phyloP scores from a whole-genome alignment of 1,284 basidiomycete species.

The Leccinum fallax region DNA sequence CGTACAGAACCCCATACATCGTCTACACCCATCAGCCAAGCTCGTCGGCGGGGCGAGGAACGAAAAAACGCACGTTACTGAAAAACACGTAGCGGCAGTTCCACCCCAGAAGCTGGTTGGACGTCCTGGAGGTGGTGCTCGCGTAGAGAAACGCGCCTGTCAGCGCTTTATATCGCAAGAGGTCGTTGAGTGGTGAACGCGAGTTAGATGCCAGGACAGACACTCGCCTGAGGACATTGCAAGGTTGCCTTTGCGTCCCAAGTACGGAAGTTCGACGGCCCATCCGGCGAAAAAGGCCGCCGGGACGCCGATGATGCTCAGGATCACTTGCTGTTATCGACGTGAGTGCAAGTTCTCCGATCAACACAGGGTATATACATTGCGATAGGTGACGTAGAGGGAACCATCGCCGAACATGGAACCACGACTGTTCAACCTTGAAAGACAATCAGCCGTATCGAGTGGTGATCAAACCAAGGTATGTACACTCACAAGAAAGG shows the following conservation, averaged over 20 bases:
- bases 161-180: conserved; percentile 44
- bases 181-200: conserved; percentile 30
- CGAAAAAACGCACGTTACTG: conserved; percentile 58
- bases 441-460: conserved; percentile 5
- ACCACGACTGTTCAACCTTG: conserved; percentile 49
- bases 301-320: conserved; percentile 40
- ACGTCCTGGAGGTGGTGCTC: conserved; percentile 65
- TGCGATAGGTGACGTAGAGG: conserved; percentile 54
- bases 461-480: not conserved
- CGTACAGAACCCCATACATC: conserved; percentile 77
- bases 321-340: conserved; percentile 49
- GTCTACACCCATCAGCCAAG: conserved; percentile 48
- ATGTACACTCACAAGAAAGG: conserved; percentile 49
- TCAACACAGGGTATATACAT: conserved; percentile 35
- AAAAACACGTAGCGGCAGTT: conserved; percentile 69
- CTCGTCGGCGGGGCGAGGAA: too few relatives aligned
- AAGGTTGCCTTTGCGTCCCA: conserved; percentile 68
- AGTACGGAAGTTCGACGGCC: conserved; percentile 58
- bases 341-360: not conserved
- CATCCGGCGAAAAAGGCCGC: conserved; percentile 67
- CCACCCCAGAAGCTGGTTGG: conserved; percentile 67
- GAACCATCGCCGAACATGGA: conserved; percentile 50
- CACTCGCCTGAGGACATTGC: conserved; percentile 52
- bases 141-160: conserved; percentile 73
- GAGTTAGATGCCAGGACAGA: not conserved